Evolutionary conservation across 179 eudicot genomes (phyloP), one percentile per base, ranked within the genome.

Genomic region (Spergularia azorica): DNA sequence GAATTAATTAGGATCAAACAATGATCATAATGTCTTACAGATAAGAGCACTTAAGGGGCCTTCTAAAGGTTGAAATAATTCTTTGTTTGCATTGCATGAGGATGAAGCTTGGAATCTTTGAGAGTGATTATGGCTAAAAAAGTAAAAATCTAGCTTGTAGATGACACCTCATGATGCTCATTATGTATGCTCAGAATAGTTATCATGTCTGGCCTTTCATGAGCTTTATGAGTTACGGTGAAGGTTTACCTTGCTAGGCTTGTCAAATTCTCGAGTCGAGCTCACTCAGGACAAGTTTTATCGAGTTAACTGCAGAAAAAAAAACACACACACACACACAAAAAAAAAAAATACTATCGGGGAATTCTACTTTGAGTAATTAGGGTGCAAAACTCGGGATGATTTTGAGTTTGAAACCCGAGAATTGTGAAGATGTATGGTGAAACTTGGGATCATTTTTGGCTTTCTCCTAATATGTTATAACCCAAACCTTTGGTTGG

Each of bases 21-120:
- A 55, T 64, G 61, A 65, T 73, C 54, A 16, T 12, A 64, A 64
- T 77, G 71, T 63, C 72, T 56, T 65, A 36, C 10, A 64, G 68
- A 67, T 79, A n/a, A 78, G 80, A 46, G 21, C 48, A 18, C 51
- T 55, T 58, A 63, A 69, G 56, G 48, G 32, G 56, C 60, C 16
- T 16, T 17, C 50, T 11, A 54, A 78, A 39, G 80, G 46, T 54
- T 63, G 10, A 69, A 48, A 54, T 78, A 63, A 62, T 63, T 32
- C 46, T 63, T 77, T 78, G 76, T 78, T 70, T 14, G 36, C 70
- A 63, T 18, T 58, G 71, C 76, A 58, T 59, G 66, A 71, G 50
- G 36, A 43, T 72, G 54, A 60, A 21, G 76, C 41, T 73, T 73
- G 21, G 67, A 43, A 73, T 73, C 39, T 41, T 41, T 43, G 17